Conservation (phyloP, 768 basidiomycete genomes). For the Tylopilus sp. region DNA sequence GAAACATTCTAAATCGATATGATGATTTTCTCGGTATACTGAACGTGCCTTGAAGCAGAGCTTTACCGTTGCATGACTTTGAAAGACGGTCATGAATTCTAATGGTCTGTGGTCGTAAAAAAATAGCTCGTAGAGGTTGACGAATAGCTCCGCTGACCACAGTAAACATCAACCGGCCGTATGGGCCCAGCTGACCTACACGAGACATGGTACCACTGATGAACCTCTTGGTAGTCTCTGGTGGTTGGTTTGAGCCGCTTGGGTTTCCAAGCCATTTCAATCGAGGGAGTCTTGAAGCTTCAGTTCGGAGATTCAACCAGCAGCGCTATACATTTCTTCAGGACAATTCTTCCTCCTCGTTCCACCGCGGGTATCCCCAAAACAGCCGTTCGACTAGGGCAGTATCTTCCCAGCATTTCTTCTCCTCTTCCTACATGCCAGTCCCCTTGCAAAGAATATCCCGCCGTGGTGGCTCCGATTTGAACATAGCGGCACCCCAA, state of each 20-base stretch:
- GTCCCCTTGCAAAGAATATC: not conserved
- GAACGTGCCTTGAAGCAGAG: slow-evolving; percentile 1
- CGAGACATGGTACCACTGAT: not conserved
- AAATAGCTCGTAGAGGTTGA: not conserved
- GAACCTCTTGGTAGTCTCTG: not conserved
- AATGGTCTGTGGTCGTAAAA: slow-evolving; percentile 10
- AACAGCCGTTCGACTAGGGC: not conserved
- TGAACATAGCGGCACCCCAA: not conserved
- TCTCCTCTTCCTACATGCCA: not conserved
- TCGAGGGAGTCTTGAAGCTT: not conserved
- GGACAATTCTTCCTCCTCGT: not conserved
- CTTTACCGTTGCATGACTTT: not conserved
- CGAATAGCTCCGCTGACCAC: not conserved
- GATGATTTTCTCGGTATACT: slow-evolving; percentile 1
- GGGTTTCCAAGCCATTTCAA: not conserved
- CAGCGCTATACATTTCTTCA: too few species aligned
- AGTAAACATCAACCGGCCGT: slow-evolving; percentile 3
- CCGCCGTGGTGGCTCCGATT: too few species aligned
- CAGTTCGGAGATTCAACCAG: not conserved
- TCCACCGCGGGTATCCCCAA: not conserved
- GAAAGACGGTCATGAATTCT: not conserved
- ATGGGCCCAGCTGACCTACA: not conserved
- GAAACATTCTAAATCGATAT: slow-evolving; percentile 1
- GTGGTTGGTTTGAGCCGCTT: not conserved
- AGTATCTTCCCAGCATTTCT: not conserved